These are phyloP conservation scores for Coniochaeta ligniaria DNA, from an alignment of 2,329 filamentous ascomycete genomes.

Conservation along the genomic window DNA sequence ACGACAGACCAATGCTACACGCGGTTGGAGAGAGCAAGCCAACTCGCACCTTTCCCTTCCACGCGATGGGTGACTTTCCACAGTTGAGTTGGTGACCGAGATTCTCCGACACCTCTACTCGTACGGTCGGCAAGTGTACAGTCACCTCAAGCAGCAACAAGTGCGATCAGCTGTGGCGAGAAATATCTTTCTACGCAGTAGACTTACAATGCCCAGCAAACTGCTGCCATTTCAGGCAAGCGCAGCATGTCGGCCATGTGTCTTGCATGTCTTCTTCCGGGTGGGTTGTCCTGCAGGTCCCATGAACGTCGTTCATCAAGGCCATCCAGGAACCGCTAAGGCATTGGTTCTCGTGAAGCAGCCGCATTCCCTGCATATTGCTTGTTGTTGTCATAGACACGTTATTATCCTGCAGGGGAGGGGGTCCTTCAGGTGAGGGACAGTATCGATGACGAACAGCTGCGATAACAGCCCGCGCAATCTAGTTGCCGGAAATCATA, in stretches of 20 bases:
- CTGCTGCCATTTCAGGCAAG: neutral
- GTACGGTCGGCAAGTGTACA: no score
- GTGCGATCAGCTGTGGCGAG: neutral
- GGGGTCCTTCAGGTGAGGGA: no score
- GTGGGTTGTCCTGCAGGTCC: neutral
- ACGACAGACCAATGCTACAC: no score
- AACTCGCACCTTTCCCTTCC: no score
- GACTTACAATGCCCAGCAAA: neutral
- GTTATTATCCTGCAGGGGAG: no score
- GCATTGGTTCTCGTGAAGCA: neutral
- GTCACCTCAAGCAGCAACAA: neutral
- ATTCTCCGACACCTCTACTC: no score
- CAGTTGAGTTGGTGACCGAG: no score
- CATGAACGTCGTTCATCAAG: neutral
- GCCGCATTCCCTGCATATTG: neutral
- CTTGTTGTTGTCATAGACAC: neutral
- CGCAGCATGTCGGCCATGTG: neutral
- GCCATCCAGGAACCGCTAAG: neutral
- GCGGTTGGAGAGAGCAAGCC: no score
- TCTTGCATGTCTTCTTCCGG: neutral
- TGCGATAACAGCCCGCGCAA: neutral
- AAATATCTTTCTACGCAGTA: neutral
- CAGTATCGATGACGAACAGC: neutral
- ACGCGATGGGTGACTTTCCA: no score
- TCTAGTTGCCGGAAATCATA: neutral